Evolutionary conservation across 2,329 filamentous ascomycete genomes (phyloP), one percentile per base, ranked within the genome.

Genomic region (Alternaria panax): DNA sequence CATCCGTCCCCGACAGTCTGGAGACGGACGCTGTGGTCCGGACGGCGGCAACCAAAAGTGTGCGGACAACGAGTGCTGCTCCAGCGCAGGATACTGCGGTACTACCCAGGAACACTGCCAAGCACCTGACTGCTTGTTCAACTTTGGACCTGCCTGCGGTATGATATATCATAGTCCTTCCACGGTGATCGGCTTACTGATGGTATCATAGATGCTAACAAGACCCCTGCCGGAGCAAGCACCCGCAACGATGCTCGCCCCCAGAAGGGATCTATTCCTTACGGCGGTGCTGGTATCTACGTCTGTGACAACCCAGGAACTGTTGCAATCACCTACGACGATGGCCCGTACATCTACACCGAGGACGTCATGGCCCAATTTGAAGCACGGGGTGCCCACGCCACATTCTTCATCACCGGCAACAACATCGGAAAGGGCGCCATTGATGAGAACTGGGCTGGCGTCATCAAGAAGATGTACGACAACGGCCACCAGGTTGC

Each of bases 321-420:
- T 5, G 83, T 91, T 63, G 88, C 88, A 14, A 78, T 91, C 54
- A 90, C 88, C 0, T 90, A 85, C 63, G 88, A 90, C 67, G 88
- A 90, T 70, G 88, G 88, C 0, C 88, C 88, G 25, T 76, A 86
- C 64, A 78, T 82, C 28, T 90, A 88, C 73, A 90, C 88, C 0
- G 78, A 79, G 28, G 82, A 86, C 56, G 81, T 91, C 7, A 81
- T 90, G 7, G 83, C 89, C 66, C 80, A 86, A 52, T 81, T 90
- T 30, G 81, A 83, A 50, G 79, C 78, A 22, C 87, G 87, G 64
- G 78, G 82, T 22, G 87, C 85, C n/a, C 88, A 86, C 61, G 88
- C 87, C 0, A 91, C 89, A 0, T 91, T 91, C 75, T 90, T 90
- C 72, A 79, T 90, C 57, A 87, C 84, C 4, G 85, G 85, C 4